Conservation (phyloP, 1,284 basidiomycete genomes). For the Marasmius sp. region DNA sequence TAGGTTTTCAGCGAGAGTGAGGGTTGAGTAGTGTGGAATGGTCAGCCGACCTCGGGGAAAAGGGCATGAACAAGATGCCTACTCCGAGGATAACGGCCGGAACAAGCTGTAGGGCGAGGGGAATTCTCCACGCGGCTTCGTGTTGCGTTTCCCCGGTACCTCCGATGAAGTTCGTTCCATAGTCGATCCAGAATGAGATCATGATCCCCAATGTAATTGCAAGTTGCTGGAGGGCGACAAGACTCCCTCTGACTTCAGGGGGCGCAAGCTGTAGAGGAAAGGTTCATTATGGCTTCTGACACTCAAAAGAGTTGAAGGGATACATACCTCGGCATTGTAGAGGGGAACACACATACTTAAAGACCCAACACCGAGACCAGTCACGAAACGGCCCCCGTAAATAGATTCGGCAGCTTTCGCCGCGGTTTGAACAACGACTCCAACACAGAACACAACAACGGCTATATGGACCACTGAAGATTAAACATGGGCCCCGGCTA, state of each 20-base stretch:
- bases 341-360: slow-evolving; percentile 75
- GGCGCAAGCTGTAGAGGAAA: slow-evolving; percentile 51
- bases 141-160: slow-evolving; percentile 54
- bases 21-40: not conserved
- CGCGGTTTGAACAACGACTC: slow-evolving; percentile 66
- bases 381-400: slow-evolving; percentile 73
- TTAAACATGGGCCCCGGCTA: not conserved
- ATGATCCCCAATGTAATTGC: slow-evolving; percentile 75
- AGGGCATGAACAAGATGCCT: slow-evolving; percentile 70
- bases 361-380: slow-evolving; percentile 76
- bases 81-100: slow-evolving; percentile 68
- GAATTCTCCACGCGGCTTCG: slow-evolving; percentile 77
- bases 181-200: slow-evolving; percentile 81
- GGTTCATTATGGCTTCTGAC: slow-evolving; percentile 10
- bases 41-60: slow-evolving; percentile 54
- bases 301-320: not conserved
- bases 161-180: slow-evolving; percentile 72
- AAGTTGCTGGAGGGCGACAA: slow-evolving; percentile 81
- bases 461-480: slow-evolving; percentile 34
- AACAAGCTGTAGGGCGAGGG: slow-evolving; percentile 73
- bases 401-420: slow-evolving; percentile 59
- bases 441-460: slow-evolving; percentile 65
- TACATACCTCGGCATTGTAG: slow-evolving; percentile 55
- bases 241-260: slow-evolving; percentile 79
- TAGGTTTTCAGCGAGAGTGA: not conserved